Evolutionary conservation across 2,329 filamentous ascomycete genomes (phyloP).

Genomic region (Colletotrichum somersetense): DNA sequence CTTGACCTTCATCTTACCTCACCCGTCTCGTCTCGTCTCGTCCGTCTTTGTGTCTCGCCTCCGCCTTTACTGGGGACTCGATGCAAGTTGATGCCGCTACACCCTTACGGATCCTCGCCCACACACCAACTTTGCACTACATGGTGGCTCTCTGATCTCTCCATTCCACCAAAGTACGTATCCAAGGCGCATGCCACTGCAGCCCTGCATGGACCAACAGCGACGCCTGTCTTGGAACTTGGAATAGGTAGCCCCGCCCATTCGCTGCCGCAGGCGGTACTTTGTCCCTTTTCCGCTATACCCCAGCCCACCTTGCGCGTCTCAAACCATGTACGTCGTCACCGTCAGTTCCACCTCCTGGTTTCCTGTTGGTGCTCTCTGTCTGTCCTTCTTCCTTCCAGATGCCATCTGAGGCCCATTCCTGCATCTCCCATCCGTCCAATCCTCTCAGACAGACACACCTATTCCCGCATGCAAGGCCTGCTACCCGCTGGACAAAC

Average conservation of each 20-base stretch:
- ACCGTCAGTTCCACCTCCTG: slow-evolving; percentile 42
- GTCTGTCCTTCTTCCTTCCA: slow-evolving; percentile 26
- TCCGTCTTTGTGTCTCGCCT: slow-evolving; percentile 27
- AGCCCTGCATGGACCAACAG: slow-evolving; percentile 41
- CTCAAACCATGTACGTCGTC: slow-evolving; percentile 42
- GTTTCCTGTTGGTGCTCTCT: slow-evolving; percentile 34
- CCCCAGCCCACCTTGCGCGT: slow-evolving; percentile 40
- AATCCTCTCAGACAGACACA: slow-evolving; percentile 30
- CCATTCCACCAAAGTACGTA: slow-evolving; percentile 19
- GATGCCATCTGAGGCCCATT: slow-evolving; percentile 40
- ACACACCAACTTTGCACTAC: slow-evolving; percentile 5
- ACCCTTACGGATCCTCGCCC: slow-evolving; percentile 35
- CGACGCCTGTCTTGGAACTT: slow-evolving; percentile 37
- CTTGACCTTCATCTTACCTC: slow-evolving; percentile 30
- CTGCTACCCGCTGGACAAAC: slow-evolving; percentile 18
- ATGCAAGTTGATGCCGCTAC: slow-evolving; percentile 37
- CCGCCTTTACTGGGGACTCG: slow-evolving; percentile 38
- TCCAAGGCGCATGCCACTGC: slow-evolving; percentile 40
- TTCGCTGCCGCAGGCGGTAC: slow-evolving; percentile 40
- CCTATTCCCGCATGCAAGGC: slow-evolving; percentile 25
- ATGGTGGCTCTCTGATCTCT: not conserved
- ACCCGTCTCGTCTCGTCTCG: slow-evolving; percentile 24
- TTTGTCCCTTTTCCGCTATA: slow-evolving; percentile 38
- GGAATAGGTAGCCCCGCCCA: slow-evolving; percentile 37
- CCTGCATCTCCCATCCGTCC: slow-evolving; percentile 17